Percentiles rank a stretch among this genome's conserved stretches.
phyloP scores from a whole-genome alignment of 108 stramenopile genomes.

The Skeletonema marinoi region DNA sequence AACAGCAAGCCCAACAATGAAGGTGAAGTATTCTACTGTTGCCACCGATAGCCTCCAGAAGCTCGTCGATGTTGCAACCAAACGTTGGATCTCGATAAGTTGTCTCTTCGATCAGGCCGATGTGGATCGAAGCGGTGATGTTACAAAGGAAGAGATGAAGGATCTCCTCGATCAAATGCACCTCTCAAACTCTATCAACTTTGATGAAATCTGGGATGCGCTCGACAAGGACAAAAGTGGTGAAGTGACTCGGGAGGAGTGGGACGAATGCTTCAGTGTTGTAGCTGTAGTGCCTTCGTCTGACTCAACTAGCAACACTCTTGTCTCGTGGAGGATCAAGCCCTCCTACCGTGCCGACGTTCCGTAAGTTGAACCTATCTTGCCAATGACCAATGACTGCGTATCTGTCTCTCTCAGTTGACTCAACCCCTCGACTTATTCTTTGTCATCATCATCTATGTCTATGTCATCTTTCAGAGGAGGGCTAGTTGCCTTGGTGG shows the following conservation, averaged over 20 bases:
- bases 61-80: constrained; percentile 7
- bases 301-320: constrained; percentile 5
- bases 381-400: constrained; percentile 7
- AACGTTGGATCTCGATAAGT: constrained; percentile 6
- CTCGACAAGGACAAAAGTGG: constrained; percentile 8
- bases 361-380: constrained; percentile 8
- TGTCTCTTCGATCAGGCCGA: constrained; percentile 5
- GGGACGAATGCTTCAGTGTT: constrained; percentile 4
- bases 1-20: constrained; percentile 1
- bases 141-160: constrained; percentile 9
- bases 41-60: constrained; percentile 7
- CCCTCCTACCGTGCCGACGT: constrained; percentile 4
- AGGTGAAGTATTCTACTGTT: constrained; percentile 6
- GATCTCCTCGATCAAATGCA: constrained; percentile 8
- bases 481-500: constrained; percentile 9
- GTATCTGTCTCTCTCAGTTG: neutral
- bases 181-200: constrained; percentile 5
- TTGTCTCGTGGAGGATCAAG: constrained; percentile 8
- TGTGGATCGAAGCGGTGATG: constrained; percentile 5
- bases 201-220: constrained; percentile 8
- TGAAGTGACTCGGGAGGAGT: constrained; percentile 7
- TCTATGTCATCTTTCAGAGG: constrained; percentile 2
- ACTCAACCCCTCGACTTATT: too few species aligned
- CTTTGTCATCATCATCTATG: neutral
- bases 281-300: neutral